These are phyloP conservation scores for Mycosphaerella sp. DNA, from an alignment of 2,329 filamentous ascomycete genomes.

Conservation along the genomic window DNA sequence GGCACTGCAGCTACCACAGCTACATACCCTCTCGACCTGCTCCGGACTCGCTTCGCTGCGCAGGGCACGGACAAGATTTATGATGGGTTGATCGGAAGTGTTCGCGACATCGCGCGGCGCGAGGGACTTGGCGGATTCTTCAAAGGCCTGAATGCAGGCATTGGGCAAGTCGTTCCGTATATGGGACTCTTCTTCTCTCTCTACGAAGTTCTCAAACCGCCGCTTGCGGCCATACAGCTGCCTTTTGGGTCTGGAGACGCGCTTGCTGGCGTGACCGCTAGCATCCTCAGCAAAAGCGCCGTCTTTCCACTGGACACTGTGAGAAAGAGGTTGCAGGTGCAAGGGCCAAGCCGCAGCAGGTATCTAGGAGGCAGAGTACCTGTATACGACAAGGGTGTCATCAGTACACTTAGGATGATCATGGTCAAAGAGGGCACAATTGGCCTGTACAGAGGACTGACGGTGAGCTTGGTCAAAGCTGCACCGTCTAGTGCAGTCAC, in stretches of 20 bases:
- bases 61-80: conserved; percentile 82
- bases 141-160: conserved; percentile 71
- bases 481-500: conserved; percentile 89
- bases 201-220: conserved; percentile 66
- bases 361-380: conserved; percentile 80
- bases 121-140: conserved; percentile 82
- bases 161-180: conserved; percentile 86
- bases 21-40: conserved; percentile 89
- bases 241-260: conserved; percentile 72
- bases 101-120: conserved; percentile 64
- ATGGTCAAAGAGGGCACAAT: conserved; percentile 65
- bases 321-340: conserved; percentile 87
- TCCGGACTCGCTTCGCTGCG: conserved; percentile 93
- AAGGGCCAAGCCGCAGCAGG: conserved; percentile 71
- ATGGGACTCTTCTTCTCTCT: conserved; percentile 95
- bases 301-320: conserved; percentile 93
- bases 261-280: conserved; percentile 71
- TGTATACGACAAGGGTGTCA: conserved; percentile 63
- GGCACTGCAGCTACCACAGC: conserved; percentile 73
- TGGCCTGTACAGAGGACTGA: conserved; percentile 81
- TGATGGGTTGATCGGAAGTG: conserved; percentile 58
- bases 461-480: conserved; percentile 84
- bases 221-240: conserved; percentile 44
- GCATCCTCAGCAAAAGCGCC: conserved; percentile 74
- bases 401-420: conserved; percentile 62